Percentiles rank a stretch among this genome's conserved stretches.
Evolutionary conservation across 2,329 filamentous ascomycete genomes (phyloP).

Genomic region (Chaetomium sp.): DNA sequence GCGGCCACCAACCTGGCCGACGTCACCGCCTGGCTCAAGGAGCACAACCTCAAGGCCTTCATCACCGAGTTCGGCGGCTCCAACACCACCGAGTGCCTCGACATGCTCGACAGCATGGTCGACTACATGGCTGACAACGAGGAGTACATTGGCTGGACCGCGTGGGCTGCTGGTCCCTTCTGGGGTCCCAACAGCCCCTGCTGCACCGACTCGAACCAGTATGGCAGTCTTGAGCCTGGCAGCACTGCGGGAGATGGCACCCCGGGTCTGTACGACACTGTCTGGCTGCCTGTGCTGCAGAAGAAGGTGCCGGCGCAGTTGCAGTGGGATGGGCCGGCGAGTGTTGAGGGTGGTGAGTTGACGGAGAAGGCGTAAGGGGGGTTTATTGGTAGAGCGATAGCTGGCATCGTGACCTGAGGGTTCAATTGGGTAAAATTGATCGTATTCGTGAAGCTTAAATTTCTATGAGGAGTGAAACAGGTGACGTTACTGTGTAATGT

Average conservation of each 20-base stretch:
- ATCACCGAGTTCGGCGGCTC: constrained; percentile 44
- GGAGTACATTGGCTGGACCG: constrained; percentile 45
- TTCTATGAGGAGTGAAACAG: too few species aligned
- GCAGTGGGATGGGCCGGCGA: constrained; percentile 33
- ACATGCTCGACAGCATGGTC: constrained; percentile 37
- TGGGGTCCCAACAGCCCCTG: constrained; percentile 37
- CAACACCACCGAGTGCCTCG: constrained; percentile 36
- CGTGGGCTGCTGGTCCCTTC: constrained; percentile 44
- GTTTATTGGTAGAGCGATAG: not conserved
- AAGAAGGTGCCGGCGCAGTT: constrained; percentile 36
- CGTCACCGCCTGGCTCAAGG: constrained; percentile 40
- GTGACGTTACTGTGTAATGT: too few species aligned
- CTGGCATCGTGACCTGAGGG: too few species aligned
- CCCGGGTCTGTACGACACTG: constrained; percentile 39
- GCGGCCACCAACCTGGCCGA: constrained; percentile 34
- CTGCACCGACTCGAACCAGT: constrained; percentile 34
- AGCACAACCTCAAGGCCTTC: constrained; percentile 41
- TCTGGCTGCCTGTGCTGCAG: constrained; percentile 40
- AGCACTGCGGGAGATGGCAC: constrained; percentile 37
- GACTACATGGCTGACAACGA: constrained; percentile 41
- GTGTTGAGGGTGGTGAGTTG: constrained; percentile 22
- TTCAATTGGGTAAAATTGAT: too few species aligned
- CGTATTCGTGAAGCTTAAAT: too few species aligned
- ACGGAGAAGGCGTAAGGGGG: constrained; percentile 4
- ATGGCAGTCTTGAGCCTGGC: constrained; percentile 41